Percentiles rank a stretch among this genome's conserved stretches.
phyloP scores from a whole-genome alignment of 2,329 filamentous ascomycete species.

The Penicillium sp. region DNA sequence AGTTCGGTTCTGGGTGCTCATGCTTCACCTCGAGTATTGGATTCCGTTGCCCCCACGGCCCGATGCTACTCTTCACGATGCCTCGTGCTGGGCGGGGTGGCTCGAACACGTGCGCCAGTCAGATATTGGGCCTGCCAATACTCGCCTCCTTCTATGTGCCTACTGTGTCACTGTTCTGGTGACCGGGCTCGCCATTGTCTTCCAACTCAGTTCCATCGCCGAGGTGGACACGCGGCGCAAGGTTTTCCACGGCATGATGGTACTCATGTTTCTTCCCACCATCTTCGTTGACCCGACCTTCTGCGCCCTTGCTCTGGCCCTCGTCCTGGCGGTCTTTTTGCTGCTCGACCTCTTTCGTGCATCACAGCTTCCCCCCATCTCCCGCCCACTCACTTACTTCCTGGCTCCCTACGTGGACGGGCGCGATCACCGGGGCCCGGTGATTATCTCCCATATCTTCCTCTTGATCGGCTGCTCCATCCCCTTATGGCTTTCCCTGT shows the following conservation, averaged over 20 bases:
- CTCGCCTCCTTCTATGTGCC: slow-evolving; percentile 65
- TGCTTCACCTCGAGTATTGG: slow-evolving; percentile 66
- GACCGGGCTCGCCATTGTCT: slow-evolving; percentile 66
- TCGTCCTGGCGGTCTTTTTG: slow-evolving; percentile 78
- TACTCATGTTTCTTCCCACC: slow-evolving; percentile 84
- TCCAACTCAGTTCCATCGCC: slow-evolving; percentile 66
- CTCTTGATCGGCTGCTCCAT: slow-evolving; percentile 91
- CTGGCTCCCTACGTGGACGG: slow-evolving; percentile 92
- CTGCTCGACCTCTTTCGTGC: slow-evolving; percentile 84
- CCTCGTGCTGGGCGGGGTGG: slow-evolving; percentile 51
- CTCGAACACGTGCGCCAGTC: slow-evolving; percentile 59
- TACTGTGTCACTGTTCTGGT: slow-evolving; percentile 70
- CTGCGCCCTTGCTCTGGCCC: slow-evolving; percentile 67
- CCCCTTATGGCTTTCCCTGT: slow-evolving; percentile 82
- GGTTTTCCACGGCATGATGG: slow-evolving; percentile 98
- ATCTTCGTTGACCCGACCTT: slow-evolving; percentile 83
- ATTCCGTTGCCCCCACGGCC: slow-evolving; percentile 58
- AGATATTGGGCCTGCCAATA: slow-evolving; percentile 68
- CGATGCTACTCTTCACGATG: slow-evolving; percentile 26
- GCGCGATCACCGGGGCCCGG: slow-evolving; percentile 82
- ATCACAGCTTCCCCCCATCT: slow-evolving; percentile 83
- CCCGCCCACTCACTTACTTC: slow-evolving; percentile 77
- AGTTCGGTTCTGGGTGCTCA: slow-evolving; percentile 66
- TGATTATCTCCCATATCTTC: slow-evolving; percentile 95
- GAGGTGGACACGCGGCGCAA: slow-evolving; percentile 95